Evolutionary conservation across 176 grass and related monocot species (phyloP), one percentile per base, ranked within the genome.

Genomic region (Aegilops longissima): DNA sequence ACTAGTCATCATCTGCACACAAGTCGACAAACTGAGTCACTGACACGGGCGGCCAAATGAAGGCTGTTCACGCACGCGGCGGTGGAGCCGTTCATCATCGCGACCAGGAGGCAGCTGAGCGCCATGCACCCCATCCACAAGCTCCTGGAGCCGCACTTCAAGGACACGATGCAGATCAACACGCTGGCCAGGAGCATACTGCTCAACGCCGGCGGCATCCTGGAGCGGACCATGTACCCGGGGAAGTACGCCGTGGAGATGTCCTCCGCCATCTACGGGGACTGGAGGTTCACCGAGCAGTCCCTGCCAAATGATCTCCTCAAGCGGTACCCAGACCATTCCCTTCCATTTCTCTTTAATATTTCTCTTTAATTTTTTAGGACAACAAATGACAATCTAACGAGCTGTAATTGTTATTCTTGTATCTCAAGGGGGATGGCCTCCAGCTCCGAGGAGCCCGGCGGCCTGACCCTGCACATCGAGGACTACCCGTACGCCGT

Each of bases 161-260:
- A 98, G 89, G 97, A 98, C 82, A 94, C 86, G 0, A 86, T 98
- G 92, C 90, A 96, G 82, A 94, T 98, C 83, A 98, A 98, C 86
- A 89, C 92, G 0, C 61, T 98, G 61, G 94, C 94, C 61, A 88
- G 97, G 83, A 96, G 97, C 82, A 87, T 98, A 9, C 97, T 98
- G 30, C 88, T 98, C n/a, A 86, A 61, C 54, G 90, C 94, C 0
- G 92, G 89, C 0, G 97, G 97, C 2, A 39, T 98, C 73, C 77
- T 98, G 1, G 97, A 98, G 92, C 80, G 20, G 87, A 98, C 92
- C 16, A 94, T 98, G 97, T 98, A 85, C 86, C 90, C 88, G 0
- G 92, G 87, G 6, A 98, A 83, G 92, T 96, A 86, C 66, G 79
- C 94, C n/a, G 51, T 93, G 89, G 92, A 96, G 86, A 80, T 98